Evolutionary conservation across 2,329 filamentous ascomycete species (phyloP).

Genomic region (Alternaria angustiovoidea): DNA sequence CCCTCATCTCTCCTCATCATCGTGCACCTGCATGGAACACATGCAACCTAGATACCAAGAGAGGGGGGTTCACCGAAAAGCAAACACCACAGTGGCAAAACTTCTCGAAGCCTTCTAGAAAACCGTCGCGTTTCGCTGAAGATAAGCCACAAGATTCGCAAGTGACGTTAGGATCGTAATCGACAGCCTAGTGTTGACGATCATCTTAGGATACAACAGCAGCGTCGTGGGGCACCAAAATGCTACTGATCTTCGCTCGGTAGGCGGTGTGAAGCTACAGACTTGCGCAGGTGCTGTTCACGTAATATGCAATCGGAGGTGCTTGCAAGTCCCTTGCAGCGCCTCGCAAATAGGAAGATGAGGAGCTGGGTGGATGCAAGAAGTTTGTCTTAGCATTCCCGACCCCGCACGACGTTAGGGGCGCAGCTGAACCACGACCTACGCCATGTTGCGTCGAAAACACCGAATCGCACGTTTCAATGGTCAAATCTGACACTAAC

Average conservation of each 20-base stretch:
- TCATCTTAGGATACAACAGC: neutral
- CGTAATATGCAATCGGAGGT: neutral
- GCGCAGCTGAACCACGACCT: neutral
- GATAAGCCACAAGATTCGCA: neutral
- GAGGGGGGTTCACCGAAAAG: neutral
- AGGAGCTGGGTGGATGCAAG: neutral
- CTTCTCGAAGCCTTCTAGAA: conserved; percentile 15
- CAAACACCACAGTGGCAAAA: conserved; percentile 7
- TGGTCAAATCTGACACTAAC: neutral
- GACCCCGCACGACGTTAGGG: conserved; percentile 2
- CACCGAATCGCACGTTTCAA: neutral
- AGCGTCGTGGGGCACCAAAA: neutral
- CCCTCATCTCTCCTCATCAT: conserved; percentile 4
- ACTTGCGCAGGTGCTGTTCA: neutral
- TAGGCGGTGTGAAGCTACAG: neutral
- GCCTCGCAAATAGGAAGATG: neutral
- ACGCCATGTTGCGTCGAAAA: neutral
- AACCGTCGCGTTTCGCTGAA: neutral
- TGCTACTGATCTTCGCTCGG: neutral
- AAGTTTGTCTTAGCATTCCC: neutral
- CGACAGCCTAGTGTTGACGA: neutral
- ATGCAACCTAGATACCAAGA: neutral
- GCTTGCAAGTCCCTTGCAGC: neutral
- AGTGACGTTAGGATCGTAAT: conserved; percentile 2
- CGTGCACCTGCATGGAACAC: conserved; percentile 1